Evolutionary conservation across 2,329 filamentous ascomycete genomes (phyloP), one percentile per base, ranked within the genome.

Genomic region (Xylaria sp.): DNA sequence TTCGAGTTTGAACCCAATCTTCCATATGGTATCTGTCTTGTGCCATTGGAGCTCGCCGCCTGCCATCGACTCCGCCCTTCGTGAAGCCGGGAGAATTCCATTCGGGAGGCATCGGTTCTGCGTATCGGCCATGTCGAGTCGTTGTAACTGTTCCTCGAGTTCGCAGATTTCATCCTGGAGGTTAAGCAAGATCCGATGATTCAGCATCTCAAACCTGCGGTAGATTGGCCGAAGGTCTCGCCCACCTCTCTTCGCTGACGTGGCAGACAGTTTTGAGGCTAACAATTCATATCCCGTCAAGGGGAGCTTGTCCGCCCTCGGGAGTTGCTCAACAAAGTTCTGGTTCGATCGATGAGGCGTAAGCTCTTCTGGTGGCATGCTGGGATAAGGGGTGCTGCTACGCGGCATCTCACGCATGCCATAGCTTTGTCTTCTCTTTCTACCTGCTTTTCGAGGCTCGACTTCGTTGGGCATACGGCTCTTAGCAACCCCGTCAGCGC

Each of bases 161-260:
- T 93, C 88, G 35, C 81, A 80, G 16, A 96, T 83, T 71, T 96
- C 91, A 69, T 96, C 91, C 73, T 96, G 92, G 13, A 96, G 79
- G 63, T 94, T 87, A 0, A 96, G 78, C 2, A 97, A 76, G 2
- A 96, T 76, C 2, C 92, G 86, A 71, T 96, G 91, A 67, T 94
- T 92, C 16, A 96, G 76, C 9, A 84, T 81, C 70, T 90, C 87
- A 69, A 97, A 97, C 59, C 87, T 87, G 49, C 92, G 85, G 72
- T 96, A 96, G 60, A 96, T 82, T 0, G 91, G 90, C 51, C 66
- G 64, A 30, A 71, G 63, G 37, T 57, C 46, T n/a, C 56, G 62
- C 16, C 58, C 65, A 10, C 35, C 1, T 65, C 69, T 53, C 65
- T 69, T 58, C 7, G 66, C 56, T 4, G 69, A 68, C 2, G 73